phyloP scores from a whole-genome alignment of 148 eudicot species.

The Suaeda aralocaspica region DNA sequence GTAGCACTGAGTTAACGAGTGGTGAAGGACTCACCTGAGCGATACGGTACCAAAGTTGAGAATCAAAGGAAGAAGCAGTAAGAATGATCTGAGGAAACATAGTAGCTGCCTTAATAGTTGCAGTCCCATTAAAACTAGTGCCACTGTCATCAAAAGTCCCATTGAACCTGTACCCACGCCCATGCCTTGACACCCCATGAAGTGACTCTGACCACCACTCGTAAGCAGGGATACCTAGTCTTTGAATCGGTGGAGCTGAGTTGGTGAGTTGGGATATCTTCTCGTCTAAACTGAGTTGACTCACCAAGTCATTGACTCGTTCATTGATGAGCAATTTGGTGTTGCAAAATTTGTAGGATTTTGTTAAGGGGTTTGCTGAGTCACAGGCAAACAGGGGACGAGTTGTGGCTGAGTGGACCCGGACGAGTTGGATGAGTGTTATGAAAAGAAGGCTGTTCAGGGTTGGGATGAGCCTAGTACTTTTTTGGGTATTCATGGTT shows the following conservation, averaged over 20 bases:
- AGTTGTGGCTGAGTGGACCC: slow-evolving; percentile 22
- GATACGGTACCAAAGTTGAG: slow-evolving; percentile 36
- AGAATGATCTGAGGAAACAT: slow-evolving; percentile 66
- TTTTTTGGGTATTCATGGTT: slow-evolving; percentile 1
- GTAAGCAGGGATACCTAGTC: slow-evolving; percentile 46
- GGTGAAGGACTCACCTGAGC: slow-evolving; percentile 28
- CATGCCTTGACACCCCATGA: slow-evolving; percentile 55
- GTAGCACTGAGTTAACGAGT: slow-evolving; percentile 1
- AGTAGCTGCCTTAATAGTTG: slow-evolving; percentile 37
- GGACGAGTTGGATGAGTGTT: slow-evolving; percentile 17
- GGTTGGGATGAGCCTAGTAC: background rate
- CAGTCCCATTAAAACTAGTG: slow-evolving; percentile 20
- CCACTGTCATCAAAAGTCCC: slow-evolving; percentile 35
- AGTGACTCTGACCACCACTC: slow-evolving; percentile 82
- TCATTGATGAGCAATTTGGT: slow-evolving; percentile 23
- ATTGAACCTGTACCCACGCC: slow-evolving; percentile 41
- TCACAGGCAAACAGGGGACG: slow-evolving; percentile 31
- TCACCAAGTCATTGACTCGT: slow-evolving; percentile 41
- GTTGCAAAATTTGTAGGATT: slow-evolving; percentile 34
- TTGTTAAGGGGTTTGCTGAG: slow-evolving; percentile 19
- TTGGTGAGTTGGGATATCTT: slow-evolving; percentile 42
- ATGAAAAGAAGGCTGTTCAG: background rate
- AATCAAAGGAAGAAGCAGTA: slow-evolving; percentile 61
- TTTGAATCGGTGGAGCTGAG: slow-evolving; percentile 38
- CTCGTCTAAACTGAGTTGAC: slow-evolving; percentile 37